These are phyloP conservation scores for Crithidia thermophila DNA, from an alignment of 208 protist genomes.

Conservation along the genomic window DNA sequence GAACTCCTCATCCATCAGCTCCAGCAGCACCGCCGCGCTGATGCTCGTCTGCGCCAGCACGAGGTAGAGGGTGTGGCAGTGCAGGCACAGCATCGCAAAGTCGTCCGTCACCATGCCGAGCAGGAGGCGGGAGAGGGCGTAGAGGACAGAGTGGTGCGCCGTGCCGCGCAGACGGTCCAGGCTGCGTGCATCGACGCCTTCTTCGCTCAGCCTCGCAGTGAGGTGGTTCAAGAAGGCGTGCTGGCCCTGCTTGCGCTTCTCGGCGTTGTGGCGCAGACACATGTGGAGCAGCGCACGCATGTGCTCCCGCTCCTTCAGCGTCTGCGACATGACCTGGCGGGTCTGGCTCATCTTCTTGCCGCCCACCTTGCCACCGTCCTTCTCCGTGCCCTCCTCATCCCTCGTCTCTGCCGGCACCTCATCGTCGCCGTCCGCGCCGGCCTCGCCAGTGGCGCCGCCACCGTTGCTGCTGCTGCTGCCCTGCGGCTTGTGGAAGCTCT, in stretches of 20 bases:
- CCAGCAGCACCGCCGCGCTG: constrained; percentile 57
- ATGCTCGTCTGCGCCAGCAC: constrained; percentile 63
- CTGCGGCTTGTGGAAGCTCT: constrained; percentile 30
- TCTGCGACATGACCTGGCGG: constrained; percentile 67
- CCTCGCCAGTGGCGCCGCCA: constrained; percentile 13
- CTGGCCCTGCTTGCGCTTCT: constrained; percentile 75
- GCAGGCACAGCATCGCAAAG: constrained; percentile 72
- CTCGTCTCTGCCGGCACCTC: constrained; percentile 27
- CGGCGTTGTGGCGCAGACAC: constrained; percentile 83
- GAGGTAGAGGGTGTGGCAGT: constrained; percentile 76
- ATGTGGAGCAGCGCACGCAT: constrained; percentile 83
- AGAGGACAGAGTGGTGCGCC: constrained; percentile 80
- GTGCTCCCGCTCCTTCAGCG: constrained; percentile 75
- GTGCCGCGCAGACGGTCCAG: constrained; percentile 70
- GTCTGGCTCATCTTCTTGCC: constrained; percentile 47
- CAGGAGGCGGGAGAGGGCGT: constrained; percentile 77
- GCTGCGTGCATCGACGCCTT: constrained; percentile 67
- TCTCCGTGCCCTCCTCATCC: constrained; percentile 11
- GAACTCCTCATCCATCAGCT: constrained; percentile 79
- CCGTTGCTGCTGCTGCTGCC: not conserved
- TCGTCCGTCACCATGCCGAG: constrained; percentile 90
- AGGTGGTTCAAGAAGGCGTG: constrained; percentile 88
- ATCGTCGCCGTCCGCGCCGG: not conserved
- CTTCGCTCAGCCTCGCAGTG: constrained; percentile 56
- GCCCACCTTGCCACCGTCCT: constrained; percentile 10